A percentile compares a stretch with the other conserved stretches of the same genome.
Conservation (phyloP, 176 grass and related monocot genomes). For the Cymbopogon citratus region DNA sequence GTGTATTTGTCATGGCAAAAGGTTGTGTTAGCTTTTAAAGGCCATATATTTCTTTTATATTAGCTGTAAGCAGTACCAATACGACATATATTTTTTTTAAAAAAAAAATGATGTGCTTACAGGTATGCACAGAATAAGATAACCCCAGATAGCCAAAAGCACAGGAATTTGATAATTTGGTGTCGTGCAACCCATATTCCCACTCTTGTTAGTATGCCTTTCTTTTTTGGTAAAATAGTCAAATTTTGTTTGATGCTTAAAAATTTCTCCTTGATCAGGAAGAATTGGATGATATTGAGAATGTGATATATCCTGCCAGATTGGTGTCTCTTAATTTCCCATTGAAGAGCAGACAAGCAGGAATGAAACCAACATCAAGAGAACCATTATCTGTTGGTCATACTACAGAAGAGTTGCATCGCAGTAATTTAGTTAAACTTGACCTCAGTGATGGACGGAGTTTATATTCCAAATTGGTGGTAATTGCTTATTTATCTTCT, state of each 20-base stretch:
- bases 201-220: neutral
- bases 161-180: neutral
- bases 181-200: conserved; percentile 6
- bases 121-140: neutral
- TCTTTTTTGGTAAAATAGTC: neutral
- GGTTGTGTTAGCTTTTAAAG: neutral
- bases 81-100: neutral
- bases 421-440: conserved; percentile 60
- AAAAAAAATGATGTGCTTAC: neutral
- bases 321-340: conserved; percentile 59
- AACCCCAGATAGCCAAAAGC: neutral
- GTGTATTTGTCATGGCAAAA: neutral
- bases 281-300: conserved; percentile 49
- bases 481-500: conserved; percentile 39
- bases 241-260: conserved; percentile 7
- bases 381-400: neutral
- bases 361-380: conserved; percentile 25
- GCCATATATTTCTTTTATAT: neutral
- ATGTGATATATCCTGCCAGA: conserved; percentile 65
- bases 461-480: conserved; percentile 87
- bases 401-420: conserved; percentile 35
- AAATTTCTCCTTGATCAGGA: conserved; percentile 29
- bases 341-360: conserved; percentile 29
- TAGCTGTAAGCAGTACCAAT: neutral
- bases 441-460: conserved; percentile 66